phyloP scores from a whole-genome alignment of 148 eudicot genomes.

The Oxyria digyna region DNA sequence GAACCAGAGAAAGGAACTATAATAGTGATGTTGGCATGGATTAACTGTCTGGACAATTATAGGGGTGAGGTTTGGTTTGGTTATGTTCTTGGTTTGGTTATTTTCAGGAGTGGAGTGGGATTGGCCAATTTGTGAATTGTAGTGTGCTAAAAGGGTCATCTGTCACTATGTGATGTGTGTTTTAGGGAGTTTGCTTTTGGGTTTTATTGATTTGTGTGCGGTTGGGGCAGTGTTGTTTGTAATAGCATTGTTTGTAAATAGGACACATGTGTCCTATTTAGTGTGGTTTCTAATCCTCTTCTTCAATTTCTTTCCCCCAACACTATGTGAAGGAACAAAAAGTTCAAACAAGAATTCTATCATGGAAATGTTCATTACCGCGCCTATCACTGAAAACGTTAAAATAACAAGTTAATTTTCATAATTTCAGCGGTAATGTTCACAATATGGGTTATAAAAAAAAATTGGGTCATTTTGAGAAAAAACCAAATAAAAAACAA shows the following conservation, averaged over 20 bases:
- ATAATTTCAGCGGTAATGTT: too few relatives aligned
- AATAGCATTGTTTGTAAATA: conserved; percentile 1
- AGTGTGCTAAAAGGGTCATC: not conserved
- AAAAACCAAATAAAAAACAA: too few relatives aligned
- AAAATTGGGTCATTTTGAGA: too few relatives aligned
- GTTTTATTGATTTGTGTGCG: not conserved
- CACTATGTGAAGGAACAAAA: not conserved
- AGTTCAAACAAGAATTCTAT: not conserved
- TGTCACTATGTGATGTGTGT: not conserved
- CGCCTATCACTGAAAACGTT: too few relatives aligned
- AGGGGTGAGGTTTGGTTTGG: not conserved
- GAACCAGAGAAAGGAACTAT: not conserved
- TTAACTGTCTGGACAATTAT: not conserved
- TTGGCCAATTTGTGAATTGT: conserved; percentile 8
- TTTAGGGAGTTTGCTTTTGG: conserved; percentile 5
- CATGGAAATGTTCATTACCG: too few relatives aligned
- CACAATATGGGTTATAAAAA: too few relatives aligned
- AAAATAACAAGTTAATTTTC: too few relatives aligned
- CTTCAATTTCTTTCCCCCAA: not conserved
- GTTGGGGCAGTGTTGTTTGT: conserved; percentile 3
- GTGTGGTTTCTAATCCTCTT: not conserved
- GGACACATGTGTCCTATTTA: not conserved
- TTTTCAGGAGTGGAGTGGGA: conserved; percentile 2
- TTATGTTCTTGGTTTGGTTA: not conserved
- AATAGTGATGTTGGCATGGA: not conserved